Percentiles rank a stretch among this genome's conserved stretches.
phyloP scores from a whole-genome alignment of 768 basidiomycete genomes.

The Termitomyces heimii region DNA sequence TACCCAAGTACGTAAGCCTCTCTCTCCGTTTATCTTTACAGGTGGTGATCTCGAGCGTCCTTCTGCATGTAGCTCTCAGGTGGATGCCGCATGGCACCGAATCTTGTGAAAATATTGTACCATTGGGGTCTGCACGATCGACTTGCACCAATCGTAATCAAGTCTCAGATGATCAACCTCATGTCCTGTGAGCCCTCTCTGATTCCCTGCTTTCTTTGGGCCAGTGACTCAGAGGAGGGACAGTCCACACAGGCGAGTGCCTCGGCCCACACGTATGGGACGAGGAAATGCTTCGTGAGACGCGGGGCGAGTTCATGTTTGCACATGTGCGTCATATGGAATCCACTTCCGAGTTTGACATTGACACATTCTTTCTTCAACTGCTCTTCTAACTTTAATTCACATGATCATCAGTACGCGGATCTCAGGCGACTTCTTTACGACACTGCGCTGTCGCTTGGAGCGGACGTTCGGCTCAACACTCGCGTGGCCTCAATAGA shows the following conservation, averaged over 20 bases:
- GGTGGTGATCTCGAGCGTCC: background rate
- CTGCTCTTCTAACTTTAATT: background rate
- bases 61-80: slow-evolving; percentile 15
- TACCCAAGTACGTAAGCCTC: slow-evolving; percentile 4
- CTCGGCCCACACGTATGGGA: slow-evolving; percentile 48
- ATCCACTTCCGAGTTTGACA: background rate
- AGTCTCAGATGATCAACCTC: slow-evolving; percentile 18
- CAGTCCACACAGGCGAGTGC: slow-evolving; percentile 45
- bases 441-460: slow-evolving; percentile 35
- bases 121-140: slow-evolving; percentile 43
- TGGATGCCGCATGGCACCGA: slow-evolving; percentile 38
- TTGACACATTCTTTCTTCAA: slow-evolving; percentile 7
- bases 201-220: background rate
- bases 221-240: background rate
- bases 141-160: slow-evolving; percentile 10
- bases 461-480: slow-evolving; percentile 35
- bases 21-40: background rate
- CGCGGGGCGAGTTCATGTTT: slow-evolving; percentile 30
- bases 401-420: slow-evolving; percentile 30
- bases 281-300: slow-evolving; percentile 43
- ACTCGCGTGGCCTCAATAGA: slow-evolving; percentile 24
- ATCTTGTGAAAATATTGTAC: slow-evolving; percentile 48
- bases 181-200: slow-evolving; percentile 4
- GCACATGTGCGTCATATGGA: slow-evolving; percentile 29
- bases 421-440: slow-evolving; percentile 47